Conservation (phyloP, 2,329 filamentous ascomycete genomes). For the Pyrenophora seminiperda region DNA sequence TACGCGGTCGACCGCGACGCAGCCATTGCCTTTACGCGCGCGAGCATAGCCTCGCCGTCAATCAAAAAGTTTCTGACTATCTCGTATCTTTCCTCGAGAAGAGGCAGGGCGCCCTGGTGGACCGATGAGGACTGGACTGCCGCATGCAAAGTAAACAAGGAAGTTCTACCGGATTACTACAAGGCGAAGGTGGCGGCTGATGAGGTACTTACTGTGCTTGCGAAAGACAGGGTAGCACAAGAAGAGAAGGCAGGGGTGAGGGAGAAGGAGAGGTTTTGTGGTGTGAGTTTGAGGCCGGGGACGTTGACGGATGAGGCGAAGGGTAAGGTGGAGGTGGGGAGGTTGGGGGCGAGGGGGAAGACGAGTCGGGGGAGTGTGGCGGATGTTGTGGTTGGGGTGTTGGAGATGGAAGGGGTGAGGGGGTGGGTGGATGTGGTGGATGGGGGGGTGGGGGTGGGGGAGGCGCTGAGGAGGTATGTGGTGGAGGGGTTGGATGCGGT, state of each 20-base stretch:
- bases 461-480: constrained; percentile 54
- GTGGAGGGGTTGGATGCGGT: constrained; percentile 54
- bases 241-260: constrained; percentile 36
- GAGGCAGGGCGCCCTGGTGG: constrained; percentile 58
- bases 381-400: constrained; percentile 54
- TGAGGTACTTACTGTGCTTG: constrained; percentile 58
- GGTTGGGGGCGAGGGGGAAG: constrained; percentile 49
- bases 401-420: constrained; percentile 55
- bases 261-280: constrained; percentile 50
- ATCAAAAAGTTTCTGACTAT: constrained; percentile 62
- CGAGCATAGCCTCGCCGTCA: constrained; percentile 51
- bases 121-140: constrained; percentile 53
- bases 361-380: constrained; percentile 59
- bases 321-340: constrained; percentile 56
- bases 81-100: constrained; percentile 59
- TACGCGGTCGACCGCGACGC: constrained; percentile 60
- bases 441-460: constrained; percentile 54
- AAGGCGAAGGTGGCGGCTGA: constrained; percentile 62
- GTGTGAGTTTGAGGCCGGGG: constrained; percentile 59
- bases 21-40: constrained; percentile 60
- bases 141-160: constrained; percentile 55
- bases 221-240: constrained; percentile 36
- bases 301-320: constrained; percentile 55
- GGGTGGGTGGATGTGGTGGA: constrained; percentile 62
- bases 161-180: constrained; percentile 58